A percentile compares a stretch with the other conserved stretches of the same genome.
phyloP scores from a whole-genome alignment of 495 filamentous ascomycete species.

The Hapsidospora chrysogenum region DNA sequence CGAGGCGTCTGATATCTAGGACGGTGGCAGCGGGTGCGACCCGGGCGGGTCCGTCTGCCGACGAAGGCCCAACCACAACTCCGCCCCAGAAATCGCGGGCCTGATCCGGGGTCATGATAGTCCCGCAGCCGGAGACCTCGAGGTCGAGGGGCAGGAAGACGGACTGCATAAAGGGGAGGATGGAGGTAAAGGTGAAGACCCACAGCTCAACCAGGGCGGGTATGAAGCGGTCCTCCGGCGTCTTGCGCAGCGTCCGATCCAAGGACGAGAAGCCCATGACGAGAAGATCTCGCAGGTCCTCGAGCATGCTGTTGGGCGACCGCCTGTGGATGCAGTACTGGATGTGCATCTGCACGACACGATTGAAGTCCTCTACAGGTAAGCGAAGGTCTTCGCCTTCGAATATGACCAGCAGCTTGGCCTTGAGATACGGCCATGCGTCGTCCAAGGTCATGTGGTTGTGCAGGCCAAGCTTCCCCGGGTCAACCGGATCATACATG shows the following conservation, averaged over 20 bases:
- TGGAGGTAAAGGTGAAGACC: constrained; percentile 75
- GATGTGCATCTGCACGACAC: constrained; percentile 62
- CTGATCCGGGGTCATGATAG: constrained; percentile 56
- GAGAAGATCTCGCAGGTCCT: constrained; percentile 66
- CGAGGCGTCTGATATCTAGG: constrained; percentile 80
- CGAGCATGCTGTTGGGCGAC: constrained; percentile 49
- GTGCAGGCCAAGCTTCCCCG: constrained; percentile 41
- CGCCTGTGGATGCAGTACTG: constrained; percentile 59
- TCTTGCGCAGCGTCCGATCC: constrained; percentile 61
- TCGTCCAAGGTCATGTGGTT: constrained; percentile 77
- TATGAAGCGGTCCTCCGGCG: constrained; percentile 70
- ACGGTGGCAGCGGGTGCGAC: constrained; percentile 20
- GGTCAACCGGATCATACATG: constrained; percentile 27
- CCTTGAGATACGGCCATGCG: constrained; percentile 89
- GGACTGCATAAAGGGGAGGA: constrained; percentile 89
- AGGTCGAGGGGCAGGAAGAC: constrained; percentile 89
- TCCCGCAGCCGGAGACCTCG: constrained; percentile 76
- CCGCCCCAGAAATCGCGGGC: constrained; percentile 79
- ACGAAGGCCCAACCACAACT: constrained; percentile 15
- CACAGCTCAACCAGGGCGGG: constrained; percentile 83
- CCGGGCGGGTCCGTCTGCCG: constrained; percentile 5
- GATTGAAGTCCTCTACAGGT: constrained; percentile 89
- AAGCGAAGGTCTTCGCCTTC: constrained; percentile 79
- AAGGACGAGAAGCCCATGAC: constrained; percentile 68
- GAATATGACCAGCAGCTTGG: constrained; percentile 78